Evolutionary conservation across 768 basidiomycete species (phyloP).

Genomic region (Candolleomyces aberdarensis): DNA sequence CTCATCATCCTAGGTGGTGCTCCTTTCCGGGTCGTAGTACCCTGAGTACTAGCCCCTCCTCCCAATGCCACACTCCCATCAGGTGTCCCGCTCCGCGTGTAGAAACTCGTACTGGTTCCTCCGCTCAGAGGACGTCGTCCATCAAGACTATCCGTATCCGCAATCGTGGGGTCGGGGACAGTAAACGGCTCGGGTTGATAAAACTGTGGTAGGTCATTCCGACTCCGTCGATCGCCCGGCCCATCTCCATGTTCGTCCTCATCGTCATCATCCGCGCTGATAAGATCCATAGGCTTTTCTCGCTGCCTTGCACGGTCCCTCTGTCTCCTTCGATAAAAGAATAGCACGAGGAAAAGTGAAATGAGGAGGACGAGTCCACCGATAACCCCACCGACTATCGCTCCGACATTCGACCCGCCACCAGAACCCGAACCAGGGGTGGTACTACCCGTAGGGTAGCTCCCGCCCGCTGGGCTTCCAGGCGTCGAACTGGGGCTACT

Average conservation of each 20-base stretch:
- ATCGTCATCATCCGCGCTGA: constrained; percentile 59
- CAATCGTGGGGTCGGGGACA: constrained; percentile 56
- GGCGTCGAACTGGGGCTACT: constrained; percentile 75
- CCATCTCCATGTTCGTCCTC: constrained; percentile 44
- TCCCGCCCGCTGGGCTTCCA: constrained; percentile 71
- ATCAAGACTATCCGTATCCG: constrained; percentile 15
- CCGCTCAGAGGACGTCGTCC: constrained; percentile 33
- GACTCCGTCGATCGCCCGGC: constrained; percentile 16
- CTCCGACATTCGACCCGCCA: constrained; percentile 36
- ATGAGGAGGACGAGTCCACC: constrained; percentile 51
- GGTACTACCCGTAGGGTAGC: constrained; percentile 53
- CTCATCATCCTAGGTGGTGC: constrained; percentile 51
- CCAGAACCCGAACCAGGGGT: not conserved
- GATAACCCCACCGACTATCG: constrained; percentile 50
- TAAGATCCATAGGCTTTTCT: constrained; percentile 65
- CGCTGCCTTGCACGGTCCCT: constrained; percentile 36
- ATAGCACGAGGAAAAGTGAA: constrained; percentile 38
- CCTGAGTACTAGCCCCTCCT: constrained; percentile 18
- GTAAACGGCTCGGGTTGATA: constrained; percentile 77
- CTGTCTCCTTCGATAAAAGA: constrained; percentile 49
- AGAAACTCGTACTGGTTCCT: constrained; percentile 29
- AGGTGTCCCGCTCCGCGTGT: constrained; percentile 43
- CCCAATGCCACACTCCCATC: constrained; percentile 27
- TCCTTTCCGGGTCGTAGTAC: constrained; percentile 40
- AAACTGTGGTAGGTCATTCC: constrained; percentile 61